Evolutionary conservation across 352 stramenopile genomes (phyloP).

Genomic region (Pythium sukuiense): DNA sequence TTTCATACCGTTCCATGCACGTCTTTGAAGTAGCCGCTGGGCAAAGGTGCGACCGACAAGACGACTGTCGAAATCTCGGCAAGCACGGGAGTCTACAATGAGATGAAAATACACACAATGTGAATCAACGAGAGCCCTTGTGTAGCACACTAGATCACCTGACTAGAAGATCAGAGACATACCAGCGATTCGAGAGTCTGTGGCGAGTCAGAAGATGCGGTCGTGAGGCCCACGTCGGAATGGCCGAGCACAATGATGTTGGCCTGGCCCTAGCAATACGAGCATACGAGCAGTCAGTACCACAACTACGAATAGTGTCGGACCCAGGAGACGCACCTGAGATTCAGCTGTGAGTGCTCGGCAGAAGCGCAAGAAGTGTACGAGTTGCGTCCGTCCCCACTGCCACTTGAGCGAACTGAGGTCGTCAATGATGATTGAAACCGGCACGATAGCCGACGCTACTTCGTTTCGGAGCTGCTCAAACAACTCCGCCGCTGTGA

Average conservation of each 20-base stretch:
- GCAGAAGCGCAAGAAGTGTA: constrained; percentile 65
- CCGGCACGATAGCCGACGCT: constrained; percentile 33
- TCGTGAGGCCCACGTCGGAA: constrained; percentile 39
- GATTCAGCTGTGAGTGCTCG: constrained; percentile 53
- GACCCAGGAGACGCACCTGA: constrained; percentile 30
- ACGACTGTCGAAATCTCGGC: constrained; percentile 59
- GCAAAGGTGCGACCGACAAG: constrained; percentile 49
- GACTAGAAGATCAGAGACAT: not conserved
- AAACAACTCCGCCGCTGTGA: constrained; percentile 30
- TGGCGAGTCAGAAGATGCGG: not conserved
- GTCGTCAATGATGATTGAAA: constrained; percentile 69
- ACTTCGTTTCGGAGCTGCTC: constrained; percentile 39
- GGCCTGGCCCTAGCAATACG: constrained; percentile 24
- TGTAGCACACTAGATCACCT: too few species aligned
- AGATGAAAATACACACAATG: not conserved
- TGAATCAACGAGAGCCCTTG: not conserved
- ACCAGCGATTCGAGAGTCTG: constrained; percentile 11
- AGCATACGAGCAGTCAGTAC: constrained; percentile 11
- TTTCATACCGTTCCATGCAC: constrained; percentile 62
- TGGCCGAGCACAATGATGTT: constrained; percentile 68
- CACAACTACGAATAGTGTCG: too few species aligned
- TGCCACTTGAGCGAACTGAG: constrained; percentile 59
- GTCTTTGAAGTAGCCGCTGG: constrained; percentile 74
- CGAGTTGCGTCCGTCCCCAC: constrained; percentile 40
- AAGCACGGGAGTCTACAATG: constrained; percentile 40